phyloP scores from a whole-genome alignment of 2,329 filamentous ascomycete species.

The Clonostachys byssicola region DNA sequence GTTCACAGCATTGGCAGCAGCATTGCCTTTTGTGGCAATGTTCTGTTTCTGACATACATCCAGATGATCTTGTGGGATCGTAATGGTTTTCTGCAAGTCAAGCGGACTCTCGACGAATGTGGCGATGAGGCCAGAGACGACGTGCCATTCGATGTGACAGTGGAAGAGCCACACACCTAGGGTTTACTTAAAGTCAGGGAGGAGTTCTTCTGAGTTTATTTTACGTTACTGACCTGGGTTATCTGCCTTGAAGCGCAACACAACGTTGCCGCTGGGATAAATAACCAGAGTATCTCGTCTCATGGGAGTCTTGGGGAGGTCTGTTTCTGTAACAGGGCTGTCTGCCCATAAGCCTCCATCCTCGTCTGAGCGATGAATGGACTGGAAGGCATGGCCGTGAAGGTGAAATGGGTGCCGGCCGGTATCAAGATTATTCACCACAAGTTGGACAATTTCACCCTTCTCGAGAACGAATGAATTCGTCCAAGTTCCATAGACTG shows the following conservation, averaged over 20 bases:
- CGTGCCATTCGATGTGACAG: slow-evolving; percentile 79
- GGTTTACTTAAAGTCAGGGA: background rate
- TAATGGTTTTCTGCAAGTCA: slow-evolving; percentile 54
- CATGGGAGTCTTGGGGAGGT: slow-evolving; percentile 54
- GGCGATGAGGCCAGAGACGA: slow-evolving; percentile 61
- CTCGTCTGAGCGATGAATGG: slow-evolving; percentile 55
- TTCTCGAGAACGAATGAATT: slow-evolving; percentile 65
- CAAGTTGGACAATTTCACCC: slow-evolving; percentile 65
- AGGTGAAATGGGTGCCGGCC: slow-evolving; percentile 74
- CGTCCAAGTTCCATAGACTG: slow-evolving; percentile 62
- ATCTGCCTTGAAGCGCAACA: slow-evolving; percentile 63
- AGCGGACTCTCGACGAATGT: slow-evolving; percentile 61
- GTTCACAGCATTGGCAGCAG: slow-evolving; percentile 65
- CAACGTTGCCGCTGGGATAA: slow-evolving; percentile 61
- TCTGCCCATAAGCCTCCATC: slow-evolving; percentile 52
- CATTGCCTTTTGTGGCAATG: slow-evolving; percentile 61
- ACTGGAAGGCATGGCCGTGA: slow-evolving; percentile 74
- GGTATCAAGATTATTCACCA: slow-evolving; percentile 73
- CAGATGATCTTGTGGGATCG: slow-evolving; percentile 55
- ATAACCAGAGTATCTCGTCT: slow-evolving; percentile 66
- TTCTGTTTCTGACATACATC: slow-evolving; percentile 51
- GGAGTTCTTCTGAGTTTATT: slow-evolving; percentile 7
- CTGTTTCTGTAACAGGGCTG: slow-evolving; percentile 33
- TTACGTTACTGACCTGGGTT: slow-evolving; percentile 50
- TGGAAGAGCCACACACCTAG: slow-evolving; percentile 67